Evolutionary conservation across 352 stramenopile species (phyloP), one percentile per base, ranked within the genome.

Genomic region (Globisporangium rhizosaccharum): DNA sequence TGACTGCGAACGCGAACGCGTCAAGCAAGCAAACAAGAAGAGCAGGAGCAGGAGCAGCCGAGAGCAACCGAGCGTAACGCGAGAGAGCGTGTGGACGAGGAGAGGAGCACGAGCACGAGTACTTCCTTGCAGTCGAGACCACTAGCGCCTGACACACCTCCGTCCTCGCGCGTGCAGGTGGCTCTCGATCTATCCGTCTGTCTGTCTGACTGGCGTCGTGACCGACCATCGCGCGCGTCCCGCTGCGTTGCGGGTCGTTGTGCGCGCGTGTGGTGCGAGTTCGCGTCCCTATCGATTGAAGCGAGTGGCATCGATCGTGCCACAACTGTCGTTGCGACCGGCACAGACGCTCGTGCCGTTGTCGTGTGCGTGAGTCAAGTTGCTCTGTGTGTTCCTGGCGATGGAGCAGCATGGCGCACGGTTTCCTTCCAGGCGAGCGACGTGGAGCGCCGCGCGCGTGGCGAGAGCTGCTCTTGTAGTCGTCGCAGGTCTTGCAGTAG

Each of bases 361-460:
- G 26, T 58, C 25, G 17, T 23, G 9, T 20, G 18, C 18, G 5
- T 18, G 6, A 1, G 2, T 1, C 41, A 18, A 23, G 4, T 47
- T 2, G 14, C 14, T 9, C 14, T n/a, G 41, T n/a, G 41, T 7
- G 15, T 20, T 12, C 15, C 14, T 25, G 44, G n/a, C 44, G 20
- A 59, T 59, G 54, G 10, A 45, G 33, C 45, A 20, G 20, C 23
- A 59, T 59, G 54, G 18, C 28, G 26, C 26, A 10, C 30, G 28
- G 6, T 44, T 17, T 33, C 45, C 42, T 25, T 59, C 54, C 26
- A 59, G 28, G 42, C 44, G 44, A 33, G 18, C 42, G 26, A 28
- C 54, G 26, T 50, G 26, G 54, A 36, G 49, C 12, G 28, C 11
- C 18, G n/a, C 20, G 17, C 44, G 54, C 37, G 42, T 47, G 28